Base-by-base conservation (phyloP, 2,329 filamentous ascomycete species). In the Colletotrichum costaricense region DNA sequence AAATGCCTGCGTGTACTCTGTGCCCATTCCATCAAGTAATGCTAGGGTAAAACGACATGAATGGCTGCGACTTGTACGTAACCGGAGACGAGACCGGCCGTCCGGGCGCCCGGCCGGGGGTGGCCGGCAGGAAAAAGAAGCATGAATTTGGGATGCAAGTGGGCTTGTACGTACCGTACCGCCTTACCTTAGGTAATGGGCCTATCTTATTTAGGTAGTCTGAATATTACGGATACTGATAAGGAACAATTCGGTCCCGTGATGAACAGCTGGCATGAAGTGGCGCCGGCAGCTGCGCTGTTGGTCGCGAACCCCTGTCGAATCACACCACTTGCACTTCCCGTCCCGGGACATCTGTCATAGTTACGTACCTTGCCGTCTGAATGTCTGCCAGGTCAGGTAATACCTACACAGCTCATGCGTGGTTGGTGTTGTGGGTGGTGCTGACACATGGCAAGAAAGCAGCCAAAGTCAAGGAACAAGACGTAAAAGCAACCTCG, bases 41-140 rank as follows among this genome's bases (percentile, higher is more conserved):
- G 35, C 52, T 33, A 28, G n/a, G 16, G 67, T 49, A 64, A 57
- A 14, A 65, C 28, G 52, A 11, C 33, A 49, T 24, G 16, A 28
- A 28, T 57, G 49, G 33, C n/a, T 66, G 63, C 30, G 24, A 66
- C 52, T 57, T 66, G 49, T 64, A 64, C 67, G 68, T 67, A 56
- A 70, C 68, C 55, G 54, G 28, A 46, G 63, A 67, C 54, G 55
- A 67, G 68, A 67, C 63, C 30, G 55, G 63, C 62, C 38, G 26
- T 42, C 12, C 42, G 63, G 55, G 28, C 28, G 33, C 42, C 68
- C 55, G 55, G 55, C 55, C 54, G 38, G 67, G 62, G 63, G 38
- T 54, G 42, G 33, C 42, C 56, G 57, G 66, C n/a, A 63, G 12
- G 52, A 66, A 42, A 66, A 42, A 30, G 63, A 58, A 46, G 63